phyloP scores from a whole-genome alignment of 305 asterid genomes.

The Fraxinus greggii region DNA sequence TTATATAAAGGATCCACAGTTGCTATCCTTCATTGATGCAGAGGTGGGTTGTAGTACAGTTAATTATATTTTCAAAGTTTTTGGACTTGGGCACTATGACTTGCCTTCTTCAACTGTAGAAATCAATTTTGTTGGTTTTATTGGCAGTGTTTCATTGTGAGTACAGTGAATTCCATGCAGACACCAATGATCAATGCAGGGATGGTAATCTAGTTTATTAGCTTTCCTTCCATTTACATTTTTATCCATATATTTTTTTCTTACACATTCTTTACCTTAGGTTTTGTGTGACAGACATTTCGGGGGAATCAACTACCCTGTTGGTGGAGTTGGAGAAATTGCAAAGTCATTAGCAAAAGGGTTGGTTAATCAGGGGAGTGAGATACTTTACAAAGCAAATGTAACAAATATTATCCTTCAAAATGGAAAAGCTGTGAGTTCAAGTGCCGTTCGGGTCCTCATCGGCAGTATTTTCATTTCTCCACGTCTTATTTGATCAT shows the following conservation, averaged over 20 bases:
- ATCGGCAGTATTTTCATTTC: background rate
- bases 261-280: conserved; percentile 39
- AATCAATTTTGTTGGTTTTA: background rate
- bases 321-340: conserved; percentile 96
- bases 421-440: conserved; percentile 82
- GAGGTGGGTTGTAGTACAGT: conserved; percentile 55
- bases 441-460: conserved; percentile 6
- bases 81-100: background rate
- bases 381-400: conserved; percentile 81
- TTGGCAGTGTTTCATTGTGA: conserved; percentile 92
- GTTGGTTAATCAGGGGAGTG: conserved; percentile 64
- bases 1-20: conserved; percentile 76
- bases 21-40: conserved; percentile 88
- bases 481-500: conserved; percentile 17
- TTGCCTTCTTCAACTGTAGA: background rate
- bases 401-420: conserved; percentile 66
- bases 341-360: conserved; percentile 88
- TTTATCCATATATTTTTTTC: conserved; percentile 3
- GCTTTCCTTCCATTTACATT: conserved; percentile 7
- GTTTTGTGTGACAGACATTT: conserved; percentile 97
- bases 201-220: conserved; percentile 62
- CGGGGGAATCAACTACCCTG: conserved; percentile 98
- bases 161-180: conserved; percentile 83
- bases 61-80: conserved; percentile 17
- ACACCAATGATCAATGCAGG: conserved; percentile 98